phyloP scores from a whole-genome alignment of 1,284 basidiomycete species.

The Apiotrichum domesticum region DNA sequence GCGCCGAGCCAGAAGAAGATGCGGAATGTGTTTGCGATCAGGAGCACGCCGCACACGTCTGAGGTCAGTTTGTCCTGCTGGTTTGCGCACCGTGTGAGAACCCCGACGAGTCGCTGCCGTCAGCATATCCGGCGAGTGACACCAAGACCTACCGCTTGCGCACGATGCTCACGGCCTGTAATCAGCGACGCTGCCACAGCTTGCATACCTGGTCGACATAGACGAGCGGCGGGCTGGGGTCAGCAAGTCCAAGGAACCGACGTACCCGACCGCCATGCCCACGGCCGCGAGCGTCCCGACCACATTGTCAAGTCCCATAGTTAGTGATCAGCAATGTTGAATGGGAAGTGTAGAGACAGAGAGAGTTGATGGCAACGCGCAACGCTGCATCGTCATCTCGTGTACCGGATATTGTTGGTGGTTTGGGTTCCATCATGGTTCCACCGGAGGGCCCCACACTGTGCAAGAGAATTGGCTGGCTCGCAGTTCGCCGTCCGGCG shows the following conservation, averaged over 20 bases:
- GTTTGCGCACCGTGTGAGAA: conserved; percentile 41
- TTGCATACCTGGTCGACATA: conserved; percentile 46
- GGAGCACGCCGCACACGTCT: conserved; percentile 44
- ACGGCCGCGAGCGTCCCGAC: conserved; percentile 38
- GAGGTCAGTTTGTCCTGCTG: neutral
- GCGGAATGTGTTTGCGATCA: conserved; percentile 48
- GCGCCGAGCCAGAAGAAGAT: conserved; percentile 51
- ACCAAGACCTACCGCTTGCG: conserved; percentile 40
- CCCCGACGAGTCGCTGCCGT: conserved; percentile 42
- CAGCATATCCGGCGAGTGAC: conserved; percentile 5
- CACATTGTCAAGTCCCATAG: conserved; percentile 7
- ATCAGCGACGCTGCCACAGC: conserved; percentile 8
- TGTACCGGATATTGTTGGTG: too few relatives aligned
- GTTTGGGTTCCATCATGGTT: too few relatives aligned
- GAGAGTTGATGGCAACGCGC: too few relatives aligned
- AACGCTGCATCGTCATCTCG: too few relatives aligned
- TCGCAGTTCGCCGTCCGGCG: too few relatives aligned
- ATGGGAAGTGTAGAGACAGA: too few relatives aligned
- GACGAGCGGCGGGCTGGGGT: conserved; percentile 46
- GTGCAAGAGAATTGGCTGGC: too few relatives aligned
- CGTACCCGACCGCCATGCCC: conserved; percentile 47
- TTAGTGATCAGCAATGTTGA: neutral
- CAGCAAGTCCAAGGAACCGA: conserved; percentile 2
- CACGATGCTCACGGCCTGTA: conserved; percentile 49
- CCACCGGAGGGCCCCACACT: too few relatives aligned